These are phyloP conservation scores for Globisporangium nunn DNA, from an alignment of 352 stramenopile genomes.

Conservation along the genomic window DNA sequence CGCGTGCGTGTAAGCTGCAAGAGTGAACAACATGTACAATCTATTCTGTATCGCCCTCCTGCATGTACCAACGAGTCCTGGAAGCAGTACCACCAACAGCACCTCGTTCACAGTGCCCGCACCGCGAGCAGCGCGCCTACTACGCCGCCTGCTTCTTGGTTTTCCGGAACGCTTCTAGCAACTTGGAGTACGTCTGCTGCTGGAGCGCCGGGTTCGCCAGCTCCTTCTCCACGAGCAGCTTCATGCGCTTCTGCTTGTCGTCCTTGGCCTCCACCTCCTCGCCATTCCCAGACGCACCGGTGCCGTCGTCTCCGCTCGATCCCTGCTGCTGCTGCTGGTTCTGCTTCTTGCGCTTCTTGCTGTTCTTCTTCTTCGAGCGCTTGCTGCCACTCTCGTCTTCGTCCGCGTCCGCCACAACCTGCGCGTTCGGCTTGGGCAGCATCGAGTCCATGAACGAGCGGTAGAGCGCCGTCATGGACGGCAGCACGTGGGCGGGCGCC, in stretches of 20 bases:
- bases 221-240: constrained; percentile 62
- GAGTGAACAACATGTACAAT: constrained; percentile 13
- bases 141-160: constrained; percentile 24
- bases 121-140: neutral
- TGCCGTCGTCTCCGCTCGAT: constrained; percentile 18
- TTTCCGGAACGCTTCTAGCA: constrained; percentile 60
- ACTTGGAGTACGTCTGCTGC: constrained; percentile 64
- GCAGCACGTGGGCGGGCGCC: constrained; percentile 72
- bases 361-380: constrained; percentile 36
- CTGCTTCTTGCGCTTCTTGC: constrained; percentile 58
- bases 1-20: neutral
- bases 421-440: constrained; percentile 51
- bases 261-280: constrained; percentile 18
- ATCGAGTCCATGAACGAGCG: constrained; percentile 86
- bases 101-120: too few species aligned
- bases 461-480: constrained; percentile 79
- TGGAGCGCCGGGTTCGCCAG: constrained; percentile 43
- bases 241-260: constrained; percentile 51
- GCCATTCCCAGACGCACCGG: too few species aligned
- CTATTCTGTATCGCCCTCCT: constrained; percentile 10
- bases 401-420: constrained; percentile 4
- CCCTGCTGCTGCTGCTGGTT: constrained; percentile 14
- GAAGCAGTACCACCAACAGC: neutral
- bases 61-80: neutral
- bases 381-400: constrained; percentile 8